phyloP scores from a whole-genome alignment of 176 grass and related monocot genomes.

The Oryza meridionalis region DNA sequence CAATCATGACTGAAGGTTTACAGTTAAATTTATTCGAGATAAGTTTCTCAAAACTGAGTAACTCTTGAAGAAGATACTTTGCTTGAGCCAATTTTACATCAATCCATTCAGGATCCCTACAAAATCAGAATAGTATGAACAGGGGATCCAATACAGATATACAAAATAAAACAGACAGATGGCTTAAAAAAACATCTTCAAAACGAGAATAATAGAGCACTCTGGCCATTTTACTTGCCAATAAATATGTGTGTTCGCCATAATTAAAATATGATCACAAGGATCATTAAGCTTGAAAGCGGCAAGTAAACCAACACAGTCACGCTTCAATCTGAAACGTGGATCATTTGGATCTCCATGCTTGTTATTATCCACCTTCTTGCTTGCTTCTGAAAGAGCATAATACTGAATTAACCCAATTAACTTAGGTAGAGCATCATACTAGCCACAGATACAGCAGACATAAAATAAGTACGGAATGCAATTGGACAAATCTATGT shows the following conservation, averaged over 20 bases:
- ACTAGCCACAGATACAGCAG: constrained; percentile 17
- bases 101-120: constrained; percentile 85
- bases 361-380: constrained; percentile 33
- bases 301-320: constrained; percentile 86
- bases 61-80: constrained; percentile 88
- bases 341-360: constrained; percentile 87
- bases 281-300: constrained; percentile 91
- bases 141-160: constrained; percentile 30
- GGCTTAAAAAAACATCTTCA: constrained; percentile 33
- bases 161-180: constrained; percentile 31
- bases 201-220: not conserved
- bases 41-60: constrained; percentile 69
- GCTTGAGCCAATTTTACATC: constrained; percentile 94
- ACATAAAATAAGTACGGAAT: constrained; percentile 23
- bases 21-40: constrained; percentile 70
- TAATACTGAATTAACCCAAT: not conserved
- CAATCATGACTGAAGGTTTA: constrained; percentile 75
- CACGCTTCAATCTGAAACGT: constrained; percentile 77
- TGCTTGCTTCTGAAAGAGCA: constrained; percentile 46
- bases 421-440: constrained; percentile 6
- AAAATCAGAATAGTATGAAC: constrained; percentile 35
- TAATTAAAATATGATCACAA: constrained; percentile 68
- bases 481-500: not conserved
- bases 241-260: constrained; percentile 94
- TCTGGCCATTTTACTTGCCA: constrained; percentile 58